Evolutionary conservation across 345 rosid genomes (phyloP).

Genomic region (Citrus unshiu): DNA sequence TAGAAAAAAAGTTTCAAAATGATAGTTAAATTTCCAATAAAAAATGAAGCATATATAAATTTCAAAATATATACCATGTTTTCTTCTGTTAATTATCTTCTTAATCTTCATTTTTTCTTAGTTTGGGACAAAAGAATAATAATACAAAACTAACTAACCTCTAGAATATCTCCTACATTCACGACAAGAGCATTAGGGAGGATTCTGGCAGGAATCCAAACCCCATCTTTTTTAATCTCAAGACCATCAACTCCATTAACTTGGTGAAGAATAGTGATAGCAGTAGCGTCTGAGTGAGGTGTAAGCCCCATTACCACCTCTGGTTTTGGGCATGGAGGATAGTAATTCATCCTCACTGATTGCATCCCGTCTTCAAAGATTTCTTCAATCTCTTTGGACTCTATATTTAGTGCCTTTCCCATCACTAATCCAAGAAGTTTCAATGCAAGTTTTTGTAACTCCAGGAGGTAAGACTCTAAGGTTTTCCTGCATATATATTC

Average conservation of each 20-base stretch:
- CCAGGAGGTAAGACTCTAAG: slow-evolving; percentile 24
- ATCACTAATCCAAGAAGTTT: slow-evolving; percentile 19
- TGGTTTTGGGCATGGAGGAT: slow-evolving; percentile 21
- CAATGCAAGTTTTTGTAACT: slow-evolving; percentile 28
- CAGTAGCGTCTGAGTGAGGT: slow-evolving; percentile 17
- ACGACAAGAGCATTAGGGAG: slow-evolving; percentile 7
- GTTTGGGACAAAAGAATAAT: neutral
- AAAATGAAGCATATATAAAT: neutral
- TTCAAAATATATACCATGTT: neutral
- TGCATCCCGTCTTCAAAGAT: slow-evolving; percentile 37
- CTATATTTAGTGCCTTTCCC: slow-evolving; percentile 19
- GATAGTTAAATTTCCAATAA: neutral
- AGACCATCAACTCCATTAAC: slow-evolving; percentile 18
- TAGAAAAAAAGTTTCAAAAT: neutral
- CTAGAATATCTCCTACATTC: slow-evolving; percentile 12
- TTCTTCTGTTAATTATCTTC: neutral
- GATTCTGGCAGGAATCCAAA: slow-evolving; percentile 10
- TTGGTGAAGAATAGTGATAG: slow-evolving; percentile 15
- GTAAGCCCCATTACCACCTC: slow-evolving; percentile 13
- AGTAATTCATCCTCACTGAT: slow-evolving; percentile 26
- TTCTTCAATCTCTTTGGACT: slow-evolving; percentile 22
- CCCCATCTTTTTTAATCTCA: slow-evolving; percentile 14
- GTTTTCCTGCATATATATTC: slow-evolving; percentile 16
- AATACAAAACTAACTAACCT: neutral
- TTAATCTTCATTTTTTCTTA: neutral